Conservation (phyloP, 257 asterid genomes). For the Ocimum tenuiflorum region DNA sequence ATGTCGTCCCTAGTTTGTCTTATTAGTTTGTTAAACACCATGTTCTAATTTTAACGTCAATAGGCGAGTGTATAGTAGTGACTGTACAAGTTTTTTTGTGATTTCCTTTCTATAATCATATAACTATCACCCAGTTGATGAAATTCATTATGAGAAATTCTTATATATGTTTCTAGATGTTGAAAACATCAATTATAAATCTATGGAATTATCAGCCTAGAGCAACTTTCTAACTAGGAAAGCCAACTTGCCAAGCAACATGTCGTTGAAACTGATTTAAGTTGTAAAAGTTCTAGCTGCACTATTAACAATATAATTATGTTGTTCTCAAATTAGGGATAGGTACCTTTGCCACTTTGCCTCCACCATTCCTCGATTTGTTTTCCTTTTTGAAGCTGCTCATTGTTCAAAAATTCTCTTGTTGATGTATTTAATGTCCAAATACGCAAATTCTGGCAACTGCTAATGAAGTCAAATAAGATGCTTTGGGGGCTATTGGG, state of each 20-base stretch:
- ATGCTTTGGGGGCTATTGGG: constrained; percentile 85
- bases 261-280: neutral
- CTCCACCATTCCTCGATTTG: constrained; percentile 99
- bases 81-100: no score
- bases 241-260: constrained; percentile 9
- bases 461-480: constrained; percentile 91
- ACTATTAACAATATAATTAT: neutral
- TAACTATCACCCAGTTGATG: no score
- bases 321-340: constrained; percentile 8
- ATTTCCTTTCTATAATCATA: no score
- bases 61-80: no score
- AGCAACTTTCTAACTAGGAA: constrained; percentile 7
- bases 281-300: neutral
- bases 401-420: constrained; percentile 83
- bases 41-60: no score
- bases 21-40: no score
- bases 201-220: neutral
- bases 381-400: constrained; percentile 97
- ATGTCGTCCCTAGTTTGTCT: no score
- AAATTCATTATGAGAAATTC: no score
- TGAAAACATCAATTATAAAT: neutral
- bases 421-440: constrained; percentile 84
- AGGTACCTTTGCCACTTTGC: constrained; percentile 86
- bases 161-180: neutral
- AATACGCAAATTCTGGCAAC: constrained; percentile 95